Conservation (phyloP, 352 stramenopile genomes). For the Globisporangium mamillatum region DNA sequence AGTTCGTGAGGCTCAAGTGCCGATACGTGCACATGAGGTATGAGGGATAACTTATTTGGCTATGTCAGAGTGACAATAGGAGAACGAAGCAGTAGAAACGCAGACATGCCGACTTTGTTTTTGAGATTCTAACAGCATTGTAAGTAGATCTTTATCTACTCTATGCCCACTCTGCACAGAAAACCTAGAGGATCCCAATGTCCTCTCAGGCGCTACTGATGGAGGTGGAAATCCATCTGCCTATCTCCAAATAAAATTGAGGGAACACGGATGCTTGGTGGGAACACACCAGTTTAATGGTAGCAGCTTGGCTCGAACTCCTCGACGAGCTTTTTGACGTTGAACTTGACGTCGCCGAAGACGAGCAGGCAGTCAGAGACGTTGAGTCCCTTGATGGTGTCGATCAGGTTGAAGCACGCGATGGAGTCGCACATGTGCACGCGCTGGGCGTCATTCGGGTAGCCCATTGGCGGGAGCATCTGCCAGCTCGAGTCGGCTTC, state of each 20-base stretch:
- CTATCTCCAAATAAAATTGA: not conserved
- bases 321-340: conserved; percentile 33
- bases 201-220: not conserved
- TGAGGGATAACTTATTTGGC: conserved; percentile 2
- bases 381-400: conserved; percentile 18
- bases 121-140: not conserved
- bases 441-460: conserved; percentile 22
- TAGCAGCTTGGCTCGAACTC: conserved; percentile 29
- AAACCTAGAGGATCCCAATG: not conserved
- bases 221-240: not conserved
- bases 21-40: not conserved
- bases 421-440: conserved; percentile 27
- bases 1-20: not conserved
- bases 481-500: conserved; percentile 25
- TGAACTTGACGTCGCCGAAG: conserved; percentile 24
- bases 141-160: not conserved
- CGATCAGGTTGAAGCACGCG: conserved; percentile 27
- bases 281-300: conserved; percentile 8
- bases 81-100: not conserved
- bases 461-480: conserved; percentile 28
- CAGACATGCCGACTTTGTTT: not conserved
- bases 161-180: not conserved
- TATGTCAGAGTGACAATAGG: not conserved
- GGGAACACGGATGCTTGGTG: not conserved
- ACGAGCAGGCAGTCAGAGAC: conserved; percentile 29